Base-by-base conservation (phyloP, 768 basidiomycete genomes). In the Pulveroboletus sp. region DNA sequence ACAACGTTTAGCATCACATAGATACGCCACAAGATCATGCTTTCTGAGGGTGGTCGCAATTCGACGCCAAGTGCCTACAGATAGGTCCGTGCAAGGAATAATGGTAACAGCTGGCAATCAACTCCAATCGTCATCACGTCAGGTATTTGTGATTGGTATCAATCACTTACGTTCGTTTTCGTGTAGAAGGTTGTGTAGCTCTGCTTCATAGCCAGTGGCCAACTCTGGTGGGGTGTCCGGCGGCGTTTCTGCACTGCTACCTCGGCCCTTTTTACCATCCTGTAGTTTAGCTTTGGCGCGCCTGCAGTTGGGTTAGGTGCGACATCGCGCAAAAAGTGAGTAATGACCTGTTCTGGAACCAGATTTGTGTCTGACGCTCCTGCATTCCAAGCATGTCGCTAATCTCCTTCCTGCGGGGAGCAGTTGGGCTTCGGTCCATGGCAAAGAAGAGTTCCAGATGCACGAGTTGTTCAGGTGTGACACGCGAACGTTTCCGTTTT, bases 341-440 rank as follows among this genome's bases (percentile, higher is more conserved):
- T 5, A 55, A 57, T 7, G 26, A 58, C 89, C 89, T 75, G 63
- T 92, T 91, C 65, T 92, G 89, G 59, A 90, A 92, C 89, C 89
- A 91, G 41, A 92, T 86, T 68, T 91, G 89, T 0, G 86, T 89
- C 72, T 91, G 89, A 33, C 88, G 82, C 68, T 91, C 89, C 44
- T 86, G 79, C 84, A 92, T 89, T 14, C 86, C 86, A 5, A 92
- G 73, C 48, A 79, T 66, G 24, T 82, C 78, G 50, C 84, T 81
- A 46, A 92, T 88, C 58, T 89, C 88, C 47, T 81, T 79, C 38
- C 89, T 75, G 43, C 81, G 76, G 10, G 77, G 76, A 2, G 84
- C 83, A 3, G 84, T 84, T 9, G 89, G 89, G 62, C 81, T 86
- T 38, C 82, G 76, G 63, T 90, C 86, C 43, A 69, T 59, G 11